A percentile compares a stretch with the other conserved stretches of the same genome.
Conservation (phyloP, 2,329 filamentous ascomycete species). For the Phaeomoniella chlamydospora region DNA sequence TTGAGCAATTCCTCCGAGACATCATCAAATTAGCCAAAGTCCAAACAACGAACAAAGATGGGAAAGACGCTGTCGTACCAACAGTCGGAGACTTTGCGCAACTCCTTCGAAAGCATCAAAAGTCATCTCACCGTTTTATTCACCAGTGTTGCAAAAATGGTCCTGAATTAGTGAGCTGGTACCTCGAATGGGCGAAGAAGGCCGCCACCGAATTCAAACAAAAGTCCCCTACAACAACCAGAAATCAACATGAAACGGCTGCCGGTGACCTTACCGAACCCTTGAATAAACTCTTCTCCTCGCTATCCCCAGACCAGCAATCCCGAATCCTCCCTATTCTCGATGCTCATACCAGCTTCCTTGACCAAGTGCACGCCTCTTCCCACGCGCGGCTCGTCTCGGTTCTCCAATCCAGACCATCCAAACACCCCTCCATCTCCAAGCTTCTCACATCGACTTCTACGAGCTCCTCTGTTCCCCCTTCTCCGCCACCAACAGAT, state of each 20-base stretch:
- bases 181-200: conserved; percentile 45
- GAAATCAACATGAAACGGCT: conserved; percentile 13
- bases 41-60: conserved; percentile 15
- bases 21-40: conserved; percentile 44
- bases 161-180: conserved; percentile 47
- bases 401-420: conserved; percentile 32
- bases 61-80: conserved; percentile 23
- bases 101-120: conserved; percentile 49
- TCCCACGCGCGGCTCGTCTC: conserved; percentile 42
- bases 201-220: conserved; percentile 41
- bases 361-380: conserved; percentile 37
- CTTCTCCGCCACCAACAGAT: conserved; percentile 4
- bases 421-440: conserved; percentile 9
- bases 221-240: conserved; percentile 11
- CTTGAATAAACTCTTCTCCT: conserved; percentile 26
- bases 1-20: conserved; percentile 55
- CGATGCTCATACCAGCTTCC: conserved; percentile 46
- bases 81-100: conserved; percentile 59
- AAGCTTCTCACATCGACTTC: conserved; percentile 9
- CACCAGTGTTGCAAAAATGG: conserved; percentile 56
- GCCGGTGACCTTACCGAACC: conserved; percentile 27
- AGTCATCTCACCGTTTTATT: conserved; percentile 52
- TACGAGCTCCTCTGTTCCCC: conserved; percentile 4
- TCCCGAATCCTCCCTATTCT: conserved; percentile 34
- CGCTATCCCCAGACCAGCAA: conserved; percentile 34